These are phyloP conservation scores for Neoarthrinium moseri DNA, from an alignment of 2,329 filamentous ascomycete species.

Conservation along the genomic window DNA sequence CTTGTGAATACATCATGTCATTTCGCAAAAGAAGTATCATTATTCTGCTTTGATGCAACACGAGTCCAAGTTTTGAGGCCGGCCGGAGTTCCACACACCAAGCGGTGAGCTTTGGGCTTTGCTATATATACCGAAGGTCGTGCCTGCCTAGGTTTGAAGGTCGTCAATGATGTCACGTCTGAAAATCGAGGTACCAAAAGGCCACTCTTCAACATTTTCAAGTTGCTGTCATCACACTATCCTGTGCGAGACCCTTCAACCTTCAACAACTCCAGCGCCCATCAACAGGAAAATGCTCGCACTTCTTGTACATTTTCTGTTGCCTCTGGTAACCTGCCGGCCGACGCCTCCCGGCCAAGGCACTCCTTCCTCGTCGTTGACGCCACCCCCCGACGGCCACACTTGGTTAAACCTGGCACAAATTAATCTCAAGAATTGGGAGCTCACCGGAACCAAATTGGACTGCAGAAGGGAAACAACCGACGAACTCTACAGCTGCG, in stretches of 20 bases:
- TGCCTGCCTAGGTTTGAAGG: too few species aligned
- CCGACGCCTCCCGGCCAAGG: neutral
- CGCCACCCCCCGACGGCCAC: neutral
- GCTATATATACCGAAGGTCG: neutral
- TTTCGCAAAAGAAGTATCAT: too few species aligned
- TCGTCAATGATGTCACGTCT: too few species aligned
- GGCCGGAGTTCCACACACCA: neutral
- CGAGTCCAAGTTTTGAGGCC: too few species aligned
- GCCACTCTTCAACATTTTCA: too few species aligned
- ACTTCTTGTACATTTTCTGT: neutral
- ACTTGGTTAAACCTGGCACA: conserved; percentile 7
- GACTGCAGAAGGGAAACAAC: conserved; percentile 6
- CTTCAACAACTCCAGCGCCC: neutral
- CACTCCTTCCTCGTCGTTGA: neutral
- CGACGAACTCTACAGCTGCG: conserved; percentile 4
- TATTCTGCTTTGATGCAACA: too few species aligned
- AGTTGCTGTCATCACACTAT: too few species aligned
- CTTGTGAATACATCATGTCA: too few species aligned
- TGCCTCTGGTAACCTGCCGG: conserved; percentile 7
- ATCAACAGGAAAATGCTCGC: neutral
- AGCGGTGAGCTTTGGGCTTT: neutral
- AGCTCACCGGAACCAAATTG: conserved; percentile 2
- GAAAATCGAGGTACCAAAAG: too few species aligned
- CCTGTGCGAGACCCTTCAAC: too few species aligned
- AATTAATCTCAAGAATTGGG: conserved; percentile 8